Evolutionary conservation across 2,329 filamentous ascomycete genomes (phyloP), one percentile per base, ranked within the genome.

Genomic region (Penicillium sp.): DNA sequence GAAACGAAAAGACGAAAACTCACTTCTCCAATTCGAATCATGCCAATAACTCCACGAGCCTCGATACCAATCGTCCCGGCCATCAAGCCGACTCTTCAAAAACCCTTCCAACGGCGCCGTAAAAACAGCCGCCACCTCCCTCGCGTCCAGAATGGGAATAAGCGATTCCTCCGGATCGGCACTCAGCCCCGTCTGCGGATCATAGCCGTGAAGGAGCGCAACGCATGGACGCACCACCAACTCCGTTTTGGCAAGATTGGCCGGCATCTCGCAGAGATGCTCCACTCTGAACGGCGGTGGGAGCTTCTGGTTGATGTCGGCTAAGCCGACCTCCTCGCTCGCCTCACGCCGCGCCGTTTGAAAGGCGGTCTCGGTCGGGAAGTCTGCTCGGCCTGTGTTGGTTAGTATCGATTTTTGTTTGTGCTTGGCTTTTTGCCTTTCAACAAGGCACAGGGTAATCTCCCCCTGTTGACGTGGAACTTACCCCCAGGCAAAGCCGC

Each of bases 61-160:
- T 50, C 86, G 79, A 74, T 97, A 96, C 91, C 91, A 97, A 48
- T 82, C 78, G 6, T 34, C 22, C 10, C 82, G 82, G 8, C 60
- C 58, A 46, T 53, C 69, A 54, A 87, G 77, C 67, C 88, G 86
- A 28, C 74, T 68, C 39, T 74, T 76, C 45, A 97, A 73, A 67
- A 97, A 96, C 66, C 90, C 88, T 67, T 86, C 82, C 60, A 97
- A 89, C 0, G 89, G 87, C 4, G 88, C 91, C 4, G 88, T 92
- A 72, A 97, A 97, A 29, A 97, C 89, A 37, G 90, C 91, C 2
- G 90, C 91, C 2, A 97, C 92, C 71, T 97, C 92, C 57, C 88
- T 86, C 1, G 90, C 88, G 71, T 96, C 89, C 10, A 96, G 78
- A 33, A 83, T 80, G 0, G 92, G 91, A 52, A 89, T 89, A 71